These are phyloP conservation scores for Citrullus mucosospermus DNA, from an alignment of 306 rosid genomes.

Conservation along the genomic window DNA sequence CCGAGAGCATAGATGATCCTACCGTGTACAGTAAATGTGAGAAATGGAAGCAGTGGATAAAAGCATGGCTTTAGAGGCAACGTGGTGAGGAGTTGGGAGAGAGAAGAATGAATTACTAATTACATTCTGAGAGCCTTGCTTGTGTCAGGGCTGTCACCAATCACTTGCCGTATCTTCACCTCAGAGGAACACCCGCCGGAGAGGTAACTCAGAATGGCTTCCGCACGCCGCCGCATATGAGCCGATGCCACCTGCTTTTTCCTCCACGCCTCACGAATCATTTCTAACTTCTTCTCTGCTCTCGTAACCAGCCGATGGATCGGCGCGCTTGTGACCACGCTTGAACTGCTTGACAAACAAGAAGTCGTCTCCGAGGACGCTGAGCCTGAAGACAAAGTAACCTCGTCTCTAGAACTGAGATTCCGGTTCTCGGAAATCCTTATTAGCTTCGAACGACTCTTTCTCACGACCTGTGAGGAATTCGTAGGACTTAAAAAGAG, in stretches of 20 bases:
- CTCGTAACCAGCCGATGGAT: slow-evolving; percentile 28
- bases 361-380: slow-evolving; percentile 37
- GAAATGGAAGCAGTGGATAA: not conserved
- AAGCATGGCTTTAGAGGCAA: not conserved
- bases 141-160: slow-evolving; percentile 93
- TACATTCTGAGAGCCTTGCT: slow-evolving; percentile 97
- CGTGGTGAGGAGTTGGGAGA: not conserved
- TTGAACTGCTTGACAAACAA: slow-evolving; percentile 46
- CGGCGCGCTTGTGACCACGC: slow-evolving; percentile 38
- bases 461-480: slow-evolving; percentile 51
- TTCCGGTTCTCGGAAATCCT: slow-evolving; percentile 23
- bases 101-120: slow-evolving; percentile 28
- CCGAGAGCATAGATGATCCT: not conserved
- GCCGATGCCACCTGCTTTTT: slow-evolving; percentile 17
- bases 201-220: slow-evolving; percentile 60
- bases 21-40: not conserved
- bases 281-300: slow-evolving; percentile 9
- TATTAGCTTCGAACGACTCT: slow-evolving; percentile 47
- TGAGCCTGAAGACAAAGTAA: slow-evolving; percentile 22
- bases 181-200: slow-evolving; percentile 55
- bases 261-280: slow-evolving; percentile 10
- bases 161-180: slow-evolving; percentile 53
- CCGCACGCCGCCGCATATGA: slow-evolving; percentile 45
- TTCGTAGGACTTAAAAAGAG: not conserved
- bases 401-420: not conserved